Percentiles rank a stretch among this genome's conserved stretches.
phyloP scores from a whole-genome alignment of 2,329 filamentous ascomycete genomes.

The Aspergillus aculeatus region DNA sequence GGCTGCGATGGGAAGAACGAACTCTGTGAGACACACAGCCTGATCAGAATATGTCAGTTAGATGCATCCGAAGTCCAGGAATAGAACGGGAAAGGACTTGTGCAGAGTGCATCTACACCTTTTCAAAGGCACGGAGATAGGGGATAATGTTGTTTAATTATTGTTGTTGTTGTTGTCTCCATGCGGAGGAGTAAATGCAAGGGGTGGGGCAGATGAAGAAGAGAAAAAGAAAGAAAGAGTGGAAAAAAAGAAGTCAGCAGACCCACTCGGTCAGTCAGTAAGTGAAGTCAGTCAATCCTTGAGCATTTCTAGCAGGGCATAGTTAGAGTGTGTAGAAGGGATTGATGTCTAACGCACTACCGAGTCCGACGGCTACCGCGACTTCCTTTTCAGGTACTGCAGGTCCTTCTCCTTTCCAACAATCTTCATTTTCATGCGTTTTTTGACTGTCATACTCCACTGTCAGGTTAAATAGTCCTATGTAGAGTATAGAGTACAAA shows the following conservation, averaged over 20 bases:
- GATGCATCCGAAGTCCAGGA: not conserved
- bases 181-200: not conserved
- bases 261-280: not conserved
- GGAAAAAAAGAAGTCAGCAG: slow-evolving; percentile 1
- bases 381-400: too few species aligned
- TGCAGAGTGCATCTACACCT: not conserved
- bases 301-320: too few species aligned
- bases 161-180: not conserved
- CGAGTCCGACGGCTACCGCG: too few species aligned
- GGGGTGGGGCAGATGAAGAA: not conserved
- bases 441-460: too few species aligned
- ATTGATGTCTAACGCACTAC: not conserved
- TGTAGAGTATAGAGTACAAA: too few species aligned
- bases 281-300: too few species aligned
- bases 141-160: not conserved
- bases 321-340: too few species aligned
- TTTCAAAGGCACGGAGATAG: too few species aligned
- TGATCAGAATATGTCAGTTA: not conserved
- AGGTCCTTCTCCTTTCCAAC: too few species aligned
- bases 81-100: not conserved
- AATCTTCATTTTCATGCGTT: too few species aligned
- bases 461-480: too few species aligned
- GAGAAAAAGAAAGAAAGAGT: not conserved
- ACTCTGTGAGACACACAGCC: not conserved
- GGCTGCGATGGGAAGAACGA: not conserved